Evolutionary conservation across 306 rosid species (phyloP), one percentile per base, ranked within the genome.

Genomic region (Quercus mongolica): DNA sequence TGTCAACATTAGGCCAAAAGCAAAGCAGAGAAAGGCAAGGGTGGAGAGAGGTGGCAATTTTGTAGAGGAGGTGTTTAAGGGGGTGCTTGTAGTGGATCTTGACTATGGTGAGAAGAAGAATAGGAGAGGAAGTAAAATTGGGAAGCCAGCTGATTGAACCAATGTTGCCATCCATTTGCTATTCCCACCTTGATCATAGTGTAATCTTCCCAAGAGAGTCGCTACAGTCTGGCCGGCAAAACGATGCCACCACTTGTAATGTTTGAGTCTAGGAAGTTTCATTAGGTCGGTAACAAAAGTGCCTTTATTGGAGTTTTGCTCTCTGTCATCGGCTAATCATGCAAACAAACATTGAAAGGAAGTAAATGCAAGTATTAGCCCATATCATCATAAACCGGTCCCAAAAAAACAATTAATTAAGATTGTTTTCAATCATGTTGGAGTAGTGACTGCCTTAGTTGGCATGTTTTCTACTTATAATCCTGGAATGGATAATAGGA

Each of bases 131-230:
- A 86, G 10, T n/a, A 91, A 74, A 77, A 87, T 0, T 3, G 93
- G 93, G 78, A 91, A 91, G 71, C 93, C 96, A 10, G 86, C 90
- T 18, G 96, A 87, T 76, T 91, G 90, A 81, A 87, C 93, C 64
- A 91, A 77, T 11, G 96, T 87, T 57, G 89, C 86, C 89, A 91
- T 86, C 92, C 96, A 91, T 86, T 87, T 87, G 79, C 95, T 91
- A 19, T 87, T 84, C 41, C 95, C 92, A 55, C 92, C 92, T 56
- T 85, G 77, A 78, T 87, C 92, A 79, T 82, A 91, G 74, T 91
- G 89, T 30, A 89, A 74, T 56, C 89, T 64, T 72, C 91, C 91
- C 76, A 91, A 73, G 26, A 89, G 90, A 9, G 77, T 85, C 23
- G 92, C 91, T 63, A 85, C 73, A 74, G 88, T 80, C 86, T 91